These are phyloP conservation scores for Tubosaeta sp. DNA, from an alignment of 768 basidiomycete genomes.

Conservation along the genomic window DNA sequence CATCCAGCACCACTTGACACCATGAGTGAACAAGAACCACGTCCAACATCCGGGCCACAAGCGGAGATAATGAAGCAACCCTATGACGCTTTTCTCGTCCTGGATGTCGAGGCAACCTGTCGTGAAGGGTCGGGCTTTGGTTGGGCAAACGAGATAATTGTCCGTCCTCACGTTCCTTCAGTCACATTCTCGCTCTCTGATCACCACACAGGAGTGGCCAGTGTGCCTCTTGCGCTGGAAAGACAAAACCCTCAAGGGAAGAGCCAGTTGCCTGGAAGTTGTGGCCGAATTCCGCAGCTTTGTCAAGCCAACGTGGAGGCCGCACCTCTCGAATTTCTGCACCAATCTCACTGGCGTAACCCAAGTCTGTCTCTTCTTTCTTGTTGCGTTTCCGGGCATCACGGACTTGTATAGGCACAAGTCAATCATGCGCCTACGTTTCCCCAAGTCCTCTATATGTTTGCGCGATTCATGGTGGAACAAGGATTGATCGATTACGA, in stretches of 20 bases:
- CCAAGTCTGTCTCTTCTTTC: constrained; percentile 56
- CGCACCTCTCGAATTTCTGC: constrained; percentile 79
- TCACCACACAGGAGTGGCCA: constrained; percentile 67
- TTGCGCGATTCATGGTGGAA: constrained; percentile 64
- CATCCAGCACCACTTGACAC: neutral
- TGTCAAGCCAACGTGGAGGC: constrained; percentile 84
- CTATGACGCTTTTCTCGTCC: constrained; percentile 78
- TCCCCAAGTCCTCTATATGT: constrained; percentile 56
- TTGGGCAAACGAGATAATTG: constrained; percentile 96
- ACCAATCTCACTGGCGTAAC: constrained; percentile 85
- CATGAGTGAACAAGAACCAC: neutral
- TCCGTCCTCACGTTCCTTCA: constrained; percentile 36
- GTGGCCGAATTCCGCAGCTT: constrained; percentile 84
- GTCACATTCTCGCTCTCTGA: constrained; percentile 2
- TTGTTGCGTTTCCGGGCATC: neutral
- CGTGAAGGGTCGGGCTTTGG: constrained; percentile 59
- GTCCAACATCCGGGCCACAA: constrained; percentile 1
- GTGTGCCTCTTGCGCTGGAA: constrained; percentile 85
- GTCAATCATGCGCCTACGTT: constrained; percentile 79
- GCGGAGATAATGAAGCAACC: constrained; percentile 37
- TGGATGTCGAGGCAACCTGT: constrained; percentile 91
- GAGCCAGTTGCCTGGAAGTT: constrained; percentile 56
- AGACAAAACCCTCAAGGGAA: constrained; percentile 49
- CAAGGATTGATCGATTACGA: constrained; percentile 65
- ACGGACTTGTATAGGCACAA: constrained; percentile 51